Percentiles rank a stretch among this genome's conserved stretches.
These are phyloP conservation scores for Toxoplasma gondii DNA, from an alignment of 169 alveolate genomes.

Conservation along the genomic window DNA sequence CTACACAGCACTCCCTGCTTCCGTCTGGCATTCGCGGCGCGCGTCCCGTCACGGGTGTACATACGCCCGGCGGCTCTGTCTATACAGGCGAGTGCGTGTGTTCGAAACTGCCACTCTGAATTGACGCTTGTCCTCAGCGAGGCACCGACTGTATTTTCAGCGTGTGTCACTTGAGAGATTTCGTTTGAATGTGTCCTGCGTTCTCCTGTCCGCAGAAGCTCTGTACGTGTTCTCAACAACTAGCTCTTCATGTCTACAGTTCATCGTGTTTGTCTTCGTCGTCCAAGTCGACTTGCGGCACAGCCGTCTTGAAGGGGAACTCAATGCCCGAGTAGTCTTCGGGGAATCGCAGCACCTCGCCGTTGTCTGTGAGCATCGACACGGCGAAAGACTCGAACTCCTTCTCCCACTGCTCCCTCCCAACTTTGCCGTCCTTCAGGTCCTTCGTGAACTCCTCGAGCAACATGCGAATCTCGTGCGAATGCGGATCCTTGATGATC, in stretches of 20 bases:
- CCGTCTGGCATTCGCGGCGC: too few species aligned
- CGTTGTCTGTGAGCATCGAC: conserved; percentile 61
- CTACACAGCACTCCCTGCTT: too few species aligned
- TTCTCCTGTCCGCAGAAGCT: too few species aligned
- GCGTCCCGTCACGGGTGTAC: too few species aligned
- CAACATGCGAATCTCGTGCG: conserved; percentile 56
- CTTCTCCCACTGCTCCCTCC: conserved; percentile 41
- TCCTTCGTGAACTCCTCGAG: conserved; percentile 31
- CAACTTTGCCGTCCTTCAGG: conserved; percentile 50
- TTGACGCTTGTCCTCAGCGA: too few species aligned
- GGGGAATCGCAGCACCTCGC: conserved; percentile 59
- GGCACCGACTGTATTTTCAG: too few species aligned
- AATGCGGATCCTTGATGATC: conserved; percentile 54
- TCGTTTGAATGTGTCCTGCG: too few species aligned
- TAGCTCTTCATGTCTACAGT: not conserved
- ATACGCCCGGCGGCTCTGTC: too few species aligned
- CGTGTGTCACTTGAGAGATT: too few species aligned
- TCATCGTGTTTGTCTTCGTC: conserved; percentile 48
- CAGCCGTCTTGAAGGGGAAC: conserved; percentile 41
- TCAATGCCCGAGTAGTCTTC: conserved; percentile 59
- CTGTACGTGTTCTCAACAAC: not conserved
- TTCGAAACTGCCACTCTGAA: too few species aligned
- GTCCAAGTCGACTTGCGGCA: conserved; percentile 11
- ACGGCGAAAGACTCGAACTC: conserved; percentile 56
- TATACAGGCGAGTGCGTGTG: too few species aligned